Percentiles rank a stretch among this genome's conserved stretches.
Evolutionary conservation across 176 grass and related monocot species (phyloP).

Genomic region (Juncus effusus): DNA sequence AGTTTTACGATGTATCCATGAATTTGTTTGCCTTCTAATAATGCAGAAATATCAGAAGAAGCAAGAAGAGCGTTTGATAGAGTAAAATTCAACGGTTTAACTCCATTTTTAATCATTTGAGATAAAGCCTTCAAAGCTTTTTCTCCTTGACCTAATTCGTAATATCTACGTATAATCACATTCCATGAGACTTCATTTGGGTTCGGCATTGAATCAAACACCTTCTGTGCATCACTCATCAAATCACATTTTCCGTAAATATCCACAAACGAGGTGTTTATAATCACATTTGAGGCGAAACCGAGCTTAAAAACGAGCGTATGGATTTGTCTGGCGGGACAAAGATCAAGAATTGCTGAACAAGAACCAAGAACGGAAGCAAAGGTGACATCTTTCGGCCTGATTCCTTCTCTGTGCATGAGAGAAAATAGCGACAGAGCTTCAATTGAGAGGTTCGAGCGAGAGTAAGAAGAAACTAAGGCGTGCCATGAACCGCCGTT

Average conservation of each 20-base stretch:
- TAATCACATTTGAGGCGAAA: conserved; percentile 58
- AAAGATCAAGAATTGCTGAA: conserved; percentile 40
- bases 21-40: conserved; percentile 59
- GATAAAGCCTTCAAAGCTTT: conserved; percentile 74
- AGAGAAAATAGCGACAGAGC: conserved; percentile 41
- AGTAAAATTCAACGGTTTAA: conserved; percentile 67
- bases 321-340: conserved; percentile 55
- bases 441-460: conserved; percentile 5
- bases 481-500: conserved; percentile 93
- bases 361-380: conserved; percentile 65
- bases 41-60: conserved; percentile 43
- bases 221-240: conserved; percentile 45
- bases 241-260: conserved; percentile 60
- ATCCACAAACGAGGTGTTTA: conserved; percentile 65
- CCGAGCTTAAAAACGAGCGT: conserved; percentile 51
- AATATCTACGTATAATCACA: conserved; percentile 70
- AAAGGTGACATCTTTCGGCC: conserved; percentile 64
- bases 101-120: conserved; percentile 52
- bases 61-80: conserved; percentile 65
- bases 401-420: conserved; percentile 43
- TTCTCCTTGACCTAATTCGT: conserved; percentile 50
- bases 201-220: conserved; percentile 55
- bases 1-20: conserved; percentile 44
- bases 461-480: conserved; percentile 53
- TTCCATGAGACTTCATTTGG: conserved; percentile 84